Conservation (phyloP, 345 rosid species). For the Rhodamnia argentea region DNA sequence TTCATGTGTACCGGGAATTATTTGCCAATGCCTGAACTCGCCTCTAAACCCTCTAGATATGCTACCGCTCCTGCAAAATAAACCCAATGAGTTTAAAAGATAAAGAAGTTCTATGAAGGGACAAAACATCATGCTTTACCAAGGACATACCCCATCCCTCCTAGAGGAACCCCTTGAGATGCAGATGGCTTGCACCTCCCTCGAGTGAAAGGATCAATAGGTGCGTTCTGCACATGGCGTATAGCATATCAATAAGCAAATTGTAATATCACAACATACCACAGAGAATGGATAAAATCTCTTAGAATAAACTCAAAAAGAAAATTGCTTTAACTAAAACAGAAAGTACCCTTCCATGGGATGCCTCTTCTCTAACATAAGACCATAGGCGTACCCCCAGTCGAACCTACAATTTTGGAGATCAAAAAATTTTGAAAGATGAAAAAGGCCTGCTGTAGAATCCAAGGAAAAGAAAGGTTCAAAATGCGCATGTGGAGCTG, state of each 20-base stretch:
- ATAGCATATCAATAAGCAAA: background rate
- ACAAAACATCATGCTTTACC: constrained; percentile 5
- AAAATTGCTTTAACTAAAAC: background rate
- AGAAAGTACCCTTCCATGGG: constrained; percentile 86
- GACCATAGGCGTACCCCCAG: constrained; percentile 93
- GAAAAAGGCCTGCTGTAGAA: background rate
- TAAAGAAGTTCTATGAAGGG: background rate
- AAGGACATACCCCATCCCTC: constrained; percentile 88
- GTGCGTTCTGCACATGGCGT: constrained; percentile 61
- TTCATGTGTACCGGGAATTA: constrained; percentile 74
- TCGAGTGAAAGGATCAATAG: constrained; percentile 90
- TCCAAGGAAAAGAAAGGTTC: background rate
- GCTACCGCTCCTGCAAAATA: constrained; percentile 75
- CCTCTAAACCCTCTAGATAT: constrained; percentile 98
- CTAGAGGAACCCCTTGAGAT: constrained; percentile 92
- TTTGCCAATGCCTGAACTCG: constrained; percentile 95
- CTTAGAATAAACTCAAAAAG: background rate
- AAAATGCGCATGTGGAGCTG: background rate
- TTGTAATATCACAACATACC: background rate
- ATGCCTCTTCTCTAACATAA: constrained; percentile 91
- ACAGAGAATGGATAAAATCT: background rate
- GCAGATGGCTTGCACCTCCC: constrained; percentile 95
- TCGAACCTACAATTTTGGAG: constrained; percentile 38
- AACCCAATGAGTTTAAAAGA: background rate
- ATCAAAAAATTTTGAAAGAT: background rate